Base-by-base conservation (phyloP, 345 rosid species). In the Raphanus sativus region DNA sequence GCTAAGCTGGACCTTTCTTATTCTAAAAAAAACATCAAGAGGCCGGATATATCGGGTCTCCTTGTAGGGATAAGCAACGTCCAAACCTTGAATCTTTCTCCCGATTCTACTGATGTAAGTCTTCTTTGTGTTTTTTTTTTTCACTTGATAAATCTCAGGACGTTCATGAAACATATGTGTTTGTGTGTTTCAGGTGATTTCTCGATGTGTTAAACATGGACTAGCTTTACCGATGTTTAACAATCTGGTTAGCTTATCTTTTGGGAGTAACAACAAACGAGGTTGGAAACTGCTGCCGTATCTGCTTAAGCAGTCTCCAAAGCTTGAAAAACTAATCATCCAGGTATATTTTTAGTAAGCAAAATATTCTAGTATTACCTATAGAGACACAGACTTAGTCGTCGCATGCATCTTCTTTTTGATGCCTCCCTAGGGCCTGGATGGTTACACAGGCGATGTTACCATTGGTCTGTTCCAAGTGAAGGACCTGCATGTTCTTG, bases 141-240 rank as follows among this genome's bases (percentile, higher is more conserved):
- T 34, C 15, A 54, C 45, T 38, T 38, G 45, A 54, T 1, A 3
- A 56, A 38, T 0, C 28, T 42, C 17, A 34, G 60, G 59, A 71
- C 75, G 1, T 50, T 24, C 4, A 64, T 73, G 4, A 74, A 38
- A 12, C 12, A 10, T 45, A 8, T 52, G 9, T 52, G 36, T 30
- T 29, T 33, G 5, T 55, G 42, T 55, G 56, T 65, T 74, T 65
- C 77, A 74, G 71, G 58, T 65, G 28, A 65, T 65, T 2, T 25
- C n/a, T 45, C 7, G 3, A 7, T 25, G 58, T 45, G 5, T 25
- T 26, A 4, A 25, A 25, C 1, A 40, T 45, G 58, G 58, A 45
- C 71, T 74, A 5, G 2, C 24, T 26, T 6, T 67, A 8, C 77
- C 77, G 2, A 3, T 74, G 58, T 74, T 74, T 6, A 16, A 74